Base-by-base conservation (phyloP, 202 grass and related monocot species). In the Musa balbisiana region DNA sequence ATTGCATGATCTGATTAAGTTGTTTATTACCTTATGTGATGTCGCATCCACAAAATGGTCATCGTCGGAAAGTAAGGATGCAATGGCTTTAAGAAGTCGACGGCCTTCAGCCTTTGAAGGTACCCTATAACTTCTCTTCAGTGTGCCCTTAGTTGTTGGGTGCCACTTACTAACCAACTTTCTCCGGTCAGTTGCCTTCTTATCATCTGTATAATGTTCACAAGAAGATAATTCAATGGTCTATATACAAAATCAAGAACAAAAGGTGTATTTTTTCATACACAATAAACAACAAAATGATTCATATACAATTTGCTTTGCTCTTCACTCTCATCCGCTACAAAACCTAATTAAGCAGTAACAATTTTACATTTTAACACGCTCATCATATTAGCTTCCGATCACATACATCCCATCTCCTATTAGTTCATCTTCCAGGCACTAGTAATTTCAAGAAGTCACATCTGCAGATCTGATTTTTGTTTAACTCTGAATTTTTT, bases 101-200 rank as follows among this genome's bases (percentile, higher is more conserved):
- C 80, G 87, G 20, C 95, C 95, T 85, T 95, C 89, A 73, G 88
- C 89, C 17, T 87, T 94, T 72, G 95, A 95, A 82, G 82, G 78
- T 75, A 99, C 85, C 81, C 87, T 88, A 78, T 92, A 90, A 65
- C 85, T 95, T 82, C 95, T 92, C 83, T 87, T 99, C 16, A 99
- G 89, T 17, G 95, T 99, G 70, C 95, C 95, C 84, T 92, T 99
- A 11, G 88, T 87, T 0, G 95, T 99, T 65, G 95, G 87, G 71
- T 73, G 92, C 95, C 95, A 99, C 81, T 99, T 95, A 71, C 85
- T 92, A 64, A 86, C 86, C 52, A 99, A 85, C 83, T 95, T 99
- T 53, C 72, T 77, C 65, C 82, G 88, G 49, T 78, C 83, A 51
- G 79, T 82, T 60, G 77, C 82, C 80, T 94, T 89, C 24, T 85